Conservation (phyloP, 75 land plant species). For the Selaginella moellendorffii region DNA sequence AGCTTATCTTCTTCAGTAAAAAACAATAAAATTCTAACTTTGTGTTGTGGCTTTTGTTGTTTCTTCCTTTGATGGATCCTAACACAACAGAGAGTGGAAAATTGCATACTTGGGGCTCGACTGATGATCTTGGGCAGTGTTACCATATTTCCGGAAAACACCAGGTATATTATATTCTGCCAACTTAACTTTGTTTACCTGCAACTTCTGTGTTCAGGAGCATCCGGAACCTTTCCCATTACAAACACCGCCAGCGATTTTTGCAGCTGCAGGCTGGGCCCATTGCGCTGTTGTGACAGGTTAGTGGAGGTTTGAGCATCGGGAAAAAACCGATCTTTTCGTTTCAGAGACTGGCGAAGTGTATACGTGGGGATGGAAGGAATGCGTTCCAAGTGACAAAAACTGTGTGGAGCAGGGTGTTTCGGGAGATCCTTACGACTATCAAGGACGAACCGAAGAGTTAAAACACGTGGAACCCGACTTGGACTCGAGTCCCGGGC, state of each 20-base stretch:
- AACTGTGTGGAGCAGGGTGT: constrained; percentile 27
- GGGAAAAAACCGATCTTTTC: too few species aligned
- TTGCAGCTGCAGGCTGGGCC: constrained; percentile 99
- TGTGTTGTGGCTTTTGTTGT: neutral
- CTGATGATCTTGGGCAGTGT: constrained; percentile 90
- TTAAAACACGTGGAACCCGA: neutral
- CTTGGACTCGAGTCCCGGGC: constrained; percentile 13
- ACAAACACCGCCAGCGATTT: constrained; percentile 45
- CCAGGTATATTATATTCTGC: constrained; percentile 89
- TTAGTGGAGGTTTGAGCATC: too few species aligned
- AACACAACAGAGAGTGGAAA: constrained; percentile 86
- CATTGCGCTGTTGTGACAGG: constrained; percentile 92
- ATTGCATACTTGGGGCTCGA: constrained; percentile 95
- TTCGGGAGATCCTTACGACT: constrained; percentile 4
- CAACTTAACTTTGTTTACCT: too few species aligned
- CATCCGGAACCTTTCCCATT: constrained; percentile 88
- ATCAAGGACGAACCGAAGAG: constrained; percentile 7
- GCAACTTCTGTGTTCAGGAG: constrained; percentile 44
- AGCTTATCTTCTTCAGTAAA: neutral
- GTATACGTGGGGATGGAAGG: constrained; percentile 99
- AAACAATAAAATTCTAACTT: neutral
- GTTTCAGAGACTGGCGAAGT: constrained; percentile 61
- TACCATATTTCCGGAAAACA: constrained; percentile 92
- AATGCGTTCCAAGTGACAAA: constrained; percentile 84
- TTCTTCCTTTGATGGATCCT: constrained; percentile 12